Evolutionary conservation across 371 early-diverging fungal species (phyloP), one percentile per base, ranked within the genome.

Genomic region (Paraphysoderma sedebokerense): DNA sequence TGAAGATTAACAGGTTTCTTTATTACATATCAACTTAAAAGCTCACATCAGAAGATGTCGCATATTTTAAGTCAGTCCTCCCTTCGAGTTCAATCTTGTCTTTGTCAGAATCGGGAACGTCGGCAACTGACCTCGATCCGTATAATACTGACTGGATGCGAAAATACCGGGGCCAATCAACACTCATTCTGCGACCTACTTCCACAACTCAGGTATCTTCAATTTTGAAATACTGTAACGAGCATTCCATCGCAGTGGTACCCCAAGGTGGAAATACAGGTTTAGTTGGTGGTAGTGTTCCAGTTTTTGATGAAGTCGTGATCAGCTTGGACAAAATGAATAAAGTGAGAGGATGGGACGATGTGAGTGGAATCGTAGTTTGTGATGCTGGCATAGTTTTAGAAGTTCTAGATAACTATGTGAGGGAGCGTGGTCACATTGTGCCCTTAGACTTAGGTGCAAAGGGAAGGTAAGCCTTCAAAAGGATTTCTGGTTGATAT

Each of bases 261-360:
- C 92, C 95, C 30, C 98, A 97, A 62, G 97, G 97, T 49, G 98
- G 95, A 37, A 96, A 96, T 63, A 95, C 93, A 2, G 91, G 93
- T 23, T 59, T 85, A 8, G 82, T 81, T 7, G 92, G 92, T 51
- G 95, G 95, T 13, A 74, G 85, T 35, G 84, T 92, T 0, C 86
- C 93, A 6, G 85, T 93, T 0, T 83, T 86, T 66, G 96, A 95
- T 57, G 96, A 95, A 59, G 73, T 96, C 31, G 73, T 96, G 36
- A 49, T 96, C 36, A 77, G 72, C 47, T 68, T 80, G 33, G 60
- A 67, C 34, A 72, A 71, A 50, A 74, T 96, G 79, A 79, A 82
- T 56, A 54, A 63, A 31, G 72, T 96, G 40, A 65, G 82, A 13
- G 52, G 55, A 40, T 89, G 89, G 58, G 92, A 95, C 59, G 60